Base-by-base conservation (phyloP, 805 yeast species). In the Candida koratica region DNA sequence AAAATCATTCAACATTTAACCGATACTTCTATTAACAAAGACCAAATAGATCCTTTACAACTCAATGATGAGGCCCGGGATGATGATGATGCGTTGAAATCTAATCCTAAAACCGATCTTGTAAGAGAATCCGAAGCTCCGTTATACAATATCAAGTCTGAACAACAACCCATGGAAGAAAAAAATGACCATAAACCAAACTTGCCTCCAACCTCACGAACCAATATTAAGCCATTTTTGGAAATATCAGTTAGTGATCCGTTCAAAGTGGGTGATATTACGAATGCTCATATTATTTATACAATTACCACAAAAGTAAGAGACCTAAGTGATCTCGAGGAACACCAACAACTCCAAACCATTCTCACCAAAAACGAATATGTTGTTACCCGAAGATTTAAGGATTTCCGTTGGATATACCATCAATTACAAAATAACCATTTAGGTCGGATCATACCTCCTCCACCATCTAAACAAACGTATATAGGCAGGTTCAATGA, bases 391-490 rank as follows among this genome's bases (percentile, higher is more conserved):
- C 71, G 98, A 54, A 73, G 98, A 46, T 93, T 90, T 58, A 77
- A 81, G 36, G 98, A 93, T 58, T 90, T 93, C 60, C 67, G 96
- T 42, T 90, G 97, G 97, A 68, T 93, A 9, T 90, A 88, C 57
- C 86, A 85, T 46, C 96, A 89, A 48, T 65, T 93, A 17, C 84
- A 84, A 51, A 75, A 77, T 50, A 85, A 82, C 48, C 88, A 93
- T 53, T 95, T 96, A 23, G 98, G 98, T 1, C 70, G 73, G 40
- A 80, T 93, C 24, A 79, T 93, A 16, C 97, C 98, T 1, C 72
- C 72, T 2, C 96, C 97, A 1, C 97, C 97, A 4, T 89, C 97
- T 0, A 95, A 85, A 41, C 95, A 93, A 57, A 96, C 94, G 44
- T 83, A 84, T 6, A 81, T 89, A 37, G 97, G 97, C 4, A 73